Conservation (phyloP, 108 stramenopile genomes). For the Fistulifera solaris region DNA sequence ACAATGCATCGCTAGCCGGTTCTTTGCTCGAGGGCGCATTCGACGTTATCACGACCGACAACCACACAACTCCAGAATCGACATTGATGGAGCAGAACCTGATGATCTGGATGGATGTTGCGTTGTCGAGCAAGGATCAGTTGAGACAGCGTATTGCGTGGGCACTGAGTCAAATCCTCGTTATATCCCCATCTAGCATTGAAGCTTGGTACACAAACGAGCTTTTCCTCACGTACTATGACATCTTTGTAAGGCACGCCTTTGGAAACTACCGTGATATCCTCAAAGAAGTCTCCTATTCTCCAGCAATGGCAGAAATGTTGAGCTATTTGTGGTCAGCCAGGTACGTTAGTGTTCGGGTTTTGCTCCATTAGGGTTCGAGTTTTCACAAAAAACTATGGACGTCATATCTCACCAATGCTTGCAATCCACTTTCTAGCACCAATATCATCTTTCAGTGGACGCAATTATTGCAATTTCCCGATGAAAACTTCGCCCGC, state of each 20-base stretch:
- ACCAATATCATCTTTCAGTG: not conserved
- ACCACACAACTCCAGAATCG: constrained; percentile 19
- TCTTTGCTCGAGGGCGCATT: constrained; percentile 11
- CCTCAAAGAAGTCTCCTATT: constrained; percentile 54
- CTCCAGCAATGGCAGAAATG: constrained; percentile 61
- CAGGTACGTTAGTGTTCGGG: not conserved
- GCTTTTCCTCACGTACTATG: constrained; percentile 33
- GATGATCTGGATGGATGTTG: constrained; percentile 27
- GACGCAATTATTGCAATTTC: constrained; percentile 8
- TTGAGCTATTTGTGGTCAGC: constrained; percentile 32
- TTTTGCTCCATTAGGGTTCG: too few relatives aligned
- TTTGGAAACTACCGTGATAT: constrained; percentile 73
- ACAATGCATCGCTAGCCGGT: constrained; percentile 31
- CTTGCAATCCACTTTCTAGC: too few relatives aligned
- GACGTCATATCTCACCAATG: too few relatives aligned
- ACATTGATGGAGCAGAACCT: constrained; percentile 3
- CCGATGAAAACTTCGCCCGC: constrained; percentile 61
- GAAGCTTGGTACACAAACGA: constrained; percentile 11
- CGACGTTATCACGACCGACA: not conserved
- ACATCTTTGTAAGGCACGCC: constrained; percentile 68
- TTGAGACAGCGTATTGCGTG: constrained; percentile 74
- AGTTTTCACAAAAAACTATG: too few relatives aligned
- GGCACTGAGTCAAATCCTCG: constrained; percentile 57
- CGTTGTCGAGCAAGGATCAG: constrained; percentile 36
- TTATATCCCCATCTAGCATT: constrained; percentile 9